These are phyloP conservation scores for Aspergillus fijiensis DNA, from an alignment of 2,329 filamentous ascomycete genomes.

Conservation along the genomic window DNA sequence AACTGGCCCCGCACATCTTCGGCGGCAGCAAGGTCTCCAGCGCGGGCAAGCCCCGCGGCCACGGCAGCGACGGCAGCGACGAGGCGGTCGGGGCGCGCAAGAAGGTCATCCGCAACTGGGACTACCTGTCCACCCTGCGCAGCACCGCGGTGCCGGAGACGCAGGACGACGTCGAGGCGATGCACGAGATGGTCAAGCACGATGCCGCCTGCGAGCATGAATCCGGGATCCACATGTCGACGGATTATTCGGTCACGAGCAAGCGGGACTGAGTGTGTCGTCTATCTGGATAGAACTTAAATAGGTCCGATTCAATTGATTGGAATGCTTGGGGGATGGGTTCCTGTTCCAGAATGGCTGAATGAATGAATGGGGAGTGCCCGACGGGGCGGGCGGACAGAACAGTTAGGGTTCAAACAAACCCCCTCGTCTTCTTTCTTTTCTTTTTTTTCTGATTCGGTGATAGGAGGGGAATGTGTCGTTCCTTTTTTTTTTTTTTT, in stretches of 20 bases:
- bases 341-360: not conserved
- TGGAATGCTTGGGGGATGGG: not conserved
- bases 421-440: too few relatives aligned
- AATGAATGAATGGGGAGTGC: too few relatives aligned
- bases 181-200: constrained; percentile 1
- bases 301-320: not conserved
- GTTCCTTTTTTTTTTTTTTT: not conserved
- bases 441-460: too few relatives aligned
- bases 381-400: too few relatives aligned
- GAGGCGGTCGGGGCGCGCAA: not conserved
- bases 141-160: not conserved
- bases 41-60: not conserved
- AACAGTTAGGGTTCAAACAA: too few relatives aligned
- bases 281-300: not conserved
- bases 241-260: not conserved
- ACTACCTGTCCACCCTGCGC: constrained; percentile 8
- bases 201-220: not conserved
- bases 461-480: too few relatives aligned
- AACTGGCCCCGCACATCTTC: constrained; percentile 4
- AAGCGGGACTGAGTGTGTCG: not conserved
- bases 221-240: not conserved
- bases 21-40: not conserved
- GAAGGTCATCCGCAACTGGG: constrained; percentile 14
- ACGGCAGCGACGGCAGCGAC: constrained; percentile 7
- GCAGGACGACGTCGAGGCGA: not conserved